Percentiles rank a stretch among this genome's conserved stretches.
These are phyloP conservation scores for Mixia osmundae DNA, from an alignment of 1,284 basidiomycete species.

Conservation along the genomic window DNA sequence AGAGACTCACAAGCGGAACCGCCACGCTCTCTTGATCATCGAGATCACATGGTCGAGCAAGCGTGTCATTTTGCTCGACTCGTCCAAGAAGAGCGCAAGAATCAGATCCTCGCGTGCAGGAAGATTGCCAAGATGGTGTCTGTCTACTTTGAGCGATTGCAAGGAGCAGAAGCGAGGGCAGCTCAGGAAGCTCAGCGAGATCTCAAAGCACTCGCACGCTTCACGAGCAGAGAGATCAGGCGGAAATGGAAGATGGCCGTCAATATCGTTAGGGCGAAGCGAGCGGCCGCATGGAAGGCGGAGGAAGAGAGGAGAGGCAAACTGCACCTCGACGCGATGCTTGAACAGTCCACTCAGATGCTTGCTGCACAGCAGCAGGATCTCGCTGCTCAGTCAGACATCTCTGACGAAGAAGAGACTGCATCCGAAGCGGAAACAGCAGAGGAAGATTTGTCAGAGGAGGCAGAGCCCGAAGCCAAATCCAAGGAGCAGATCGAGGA, in stretches of 20 bases:
- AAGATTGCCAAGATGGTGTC: slow-evolving; percentile 44
- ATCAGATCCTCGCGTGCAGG: slow-evolving; percentile 20
- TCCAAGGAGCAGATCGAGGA: slow-evolving; percentile 6
- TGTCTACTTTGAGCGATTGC: slow-evolving; percentile 49
- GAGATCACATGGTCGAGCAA: slow-evolving; percentile 23
- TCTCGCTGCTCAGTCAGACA: slow-evolving; percentile 25
- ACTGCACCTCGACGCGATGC: slow-evolving; percentile 68
- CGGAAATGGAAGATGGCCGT: slow-evolving; percentile 76
- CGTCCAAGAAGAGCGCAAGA: slow-evolving; percentile 22
- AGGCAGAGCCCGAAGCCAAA: slow-evolving; percentile 9
- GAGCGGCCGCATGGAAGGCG: slow-evolving; percentile 32
- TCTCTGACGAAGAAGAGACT: slow-evolving; percentile 10
- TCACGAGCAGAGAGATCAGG: slow-evolving; percentile 42
- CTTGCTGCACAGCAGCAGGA: slow-evolving; percentile 59
- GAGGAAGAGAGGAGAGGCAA: slow-evolving; percentile 46
- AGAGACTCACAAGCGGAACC: slow-evolving; percentile 12
- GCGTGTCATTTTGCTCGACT: slow-evolving; percentile 23
- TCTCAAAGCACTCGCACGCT: slow-evolving; percentile 41
- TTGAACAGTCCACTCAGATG: slow-evolving; percentile 70
- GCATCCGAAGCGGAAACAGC: slow-evolving; percentile 12
- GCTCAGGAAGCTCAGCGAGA: slow-evolving; percentile 42
- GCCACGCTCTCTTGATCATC: slow-evolving; percentile 18
- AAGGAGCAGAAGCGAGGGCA: slow-evolving; percentile 37
- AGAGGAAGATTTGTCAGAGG: slow-evolving; percentile 11
- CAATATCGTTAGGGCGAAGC: slow-evolving; percentile 48